phyloP scores from a whole-genome alignment of 31 red algal species.

The Bonnemaisonia californica region DNA sequence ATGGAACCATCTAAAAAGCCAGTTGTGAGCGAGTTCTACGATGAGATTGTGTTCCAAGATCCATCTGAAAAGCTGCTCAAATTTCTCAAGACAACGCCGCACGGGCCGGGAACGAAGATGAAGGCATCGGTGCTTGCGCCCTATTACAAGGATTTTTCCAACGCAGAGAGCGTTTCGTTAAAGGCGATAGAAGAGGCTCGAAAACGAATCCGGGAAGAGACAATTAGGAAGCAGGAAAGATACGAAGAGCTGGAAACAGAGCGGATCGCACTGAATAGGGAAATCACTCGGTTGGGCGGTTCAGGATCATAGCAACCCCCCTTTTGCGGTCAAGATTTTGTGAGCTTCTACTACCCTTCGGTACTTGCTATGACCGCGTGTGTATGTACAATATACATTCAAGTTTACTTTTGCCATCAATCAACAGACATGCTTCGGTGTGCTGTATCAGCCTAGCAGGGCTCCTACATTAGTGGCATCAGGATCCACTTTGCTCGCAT shows the following conservation, averaged over 20 bases:
- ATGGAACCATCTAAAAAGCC: constrained; percentile 59
- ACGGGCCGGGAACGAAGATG: constrained; percentile 51
- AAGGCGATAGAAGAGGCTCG: constrained; percentile 54
- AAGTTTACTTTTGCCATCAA: not conserved
- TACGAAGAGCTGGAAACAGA: constrained; percentile 60
- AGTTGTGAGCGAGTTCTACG: constrained; percentile 82
- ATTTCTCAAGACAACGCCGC: constrained; percentile 65
- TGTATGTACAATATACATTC: not conserved
- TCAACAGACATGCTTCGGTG: not conserved
- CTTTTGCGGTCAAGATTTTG: no score
- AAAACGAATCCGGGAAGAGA: constrained; percentile 46
- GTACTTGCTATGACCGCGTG: not conserved
- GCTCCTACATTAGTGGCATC: constrained; percentile 47
- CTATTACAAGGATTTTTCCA: constrained; percentile 65
- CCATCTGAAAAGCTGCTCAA: constrained; percentile 78
- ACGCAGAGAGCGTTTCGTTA: constrained; percentile 46
- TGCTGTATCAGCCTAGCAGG: constrained; percentile 27
- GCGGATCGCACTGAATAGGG: constrained; percentile 31
- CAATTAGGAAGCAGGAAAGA: constrained; percentile 43
- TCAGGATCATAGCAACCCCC: constrained; percentile 10
- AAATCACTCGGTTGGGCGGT: constrained; percentile 36
- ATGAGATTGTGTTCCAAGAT: constrained; percentile 93
- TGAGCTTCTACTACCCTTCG: not conserved
- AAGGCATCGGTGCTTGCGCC: constrained; percentile 39
- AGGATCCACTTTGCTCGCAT: constrained; percentile 30